Percentiles rank a stretch among this genome's conserved stretches.
Conservation (phyloP, 2,329 filamentous ascomycete species). For the Exophiala alcalophila region DNA sequence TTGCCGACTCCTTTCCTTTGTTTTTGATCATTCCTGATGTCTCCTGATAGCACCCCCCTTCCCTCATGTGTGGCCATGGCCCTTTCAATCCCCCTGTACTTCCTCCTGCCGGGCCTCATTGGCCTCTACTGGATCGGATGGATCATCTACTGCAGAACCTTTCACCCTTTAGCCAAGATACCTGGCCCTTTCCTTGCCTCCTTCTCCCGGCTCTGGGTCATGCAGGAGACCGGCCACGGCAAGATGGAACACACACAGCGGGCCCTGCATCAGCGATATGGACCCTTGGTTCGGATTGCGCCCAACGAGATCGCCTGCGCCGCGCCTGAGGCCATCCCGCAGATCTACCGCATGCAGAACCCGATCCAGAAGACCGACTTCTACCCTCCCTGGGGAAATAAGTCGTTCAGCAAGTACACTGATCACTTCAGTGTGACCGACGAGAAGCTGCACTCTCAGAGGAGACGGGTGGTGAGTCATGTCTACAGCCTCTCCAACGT, state of each 20-base stretch:
- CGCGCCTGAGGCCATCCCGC: conserved; percentile 31
- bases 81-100: too few relatives aligned
- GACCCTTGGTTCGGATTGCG: conserved; percentile 38
- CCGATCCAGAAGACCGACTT: conserved; percentile 32
- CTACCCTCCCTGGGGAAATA: conserved; percentile 29
- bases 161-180: conserved; percentile 31
- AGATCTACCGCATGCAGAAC: conserved; percentile 29
- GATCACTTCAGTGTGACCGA: conserved; percentile 31
- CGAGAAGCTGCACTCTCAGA: conserved; percentile 31
- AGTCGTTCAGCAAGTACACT: conserved; percentile 28
- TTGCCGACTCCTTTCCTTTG: too few relatives aligned
- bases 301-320: conserved; percentile 37
- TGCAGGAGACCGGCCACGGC: conserved; percentile 28
- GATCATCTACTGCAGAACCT: conserved; percentile 32
- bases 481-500: conserved; percentile 36
- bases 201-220: conserved; percentile 31
- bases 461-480: conserved; percentile 31
- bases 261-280: conserved; percentile 22
- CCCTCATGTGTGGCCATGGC: too few relatives aligned
- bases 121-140: too few relatives aligned
- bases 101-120: too few relatives aligned
- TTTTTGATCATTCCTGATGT: too few relatives aligned
- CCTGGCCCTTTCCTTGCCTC: conserved; percentile 36
- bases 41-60: too few relatives aligned
- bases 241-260: conserved; percentile 31